Percentiles rank a stretch among this genome's conserved stretches.
These are phyloP conservation scores for Coriolopsis trogii DNA, from an alignment of 1,284 basidiomycete species.

Conservation along the genomic window DNA sequence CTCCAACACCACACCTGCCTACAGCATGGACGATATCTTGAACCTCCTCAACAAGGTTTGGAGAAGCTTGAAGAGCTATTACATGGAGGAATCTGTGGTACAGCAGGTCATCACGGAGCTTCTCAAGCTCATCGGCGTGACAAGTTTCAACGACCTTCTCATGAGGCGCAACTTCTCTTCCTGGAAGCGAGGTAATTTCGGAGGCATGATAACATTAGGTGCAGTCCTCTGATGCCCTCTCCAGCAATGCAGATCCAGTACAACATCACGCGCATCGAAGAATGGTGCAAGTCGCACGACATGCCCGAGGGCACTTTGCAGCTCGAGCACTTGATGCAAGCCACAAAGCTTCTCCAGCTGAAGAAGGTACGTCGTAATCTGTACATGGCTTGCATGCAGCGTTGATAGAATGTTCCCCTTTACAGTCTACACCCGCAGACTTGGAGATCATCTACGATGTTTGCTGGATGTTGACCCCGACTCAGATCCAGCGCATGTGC, in stretches of 20 bases:
- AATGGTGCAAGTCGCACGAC: conserved; percentile 97
- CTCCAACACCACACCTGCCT: conserved; percentile 85
- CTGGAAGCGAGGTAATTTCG: conserved; percentile 91
- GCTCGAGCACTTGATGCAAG: conserved; percentile 99
- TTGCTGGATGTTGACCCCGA: conserved; percentile 99
- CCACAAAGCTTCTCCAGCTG: conserved; percentile 96
- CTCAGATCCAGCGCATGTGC: conserved; percentile 99
- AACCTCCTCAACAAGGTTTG: conserved; percentile 98
- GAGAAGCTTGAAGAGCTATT: conserved; percentile 98
- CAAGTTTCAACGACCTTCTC: conserved; percentile 97
- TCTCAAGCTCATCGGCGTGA: conserved; percentile 95
- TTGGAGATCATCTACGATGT: conserved; percentile 99
- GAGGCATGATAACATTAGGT: not conserved
- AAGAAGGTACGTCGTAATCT: conserved; percentile 77
- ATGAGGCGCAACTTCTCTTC: conserved; percentile 99
- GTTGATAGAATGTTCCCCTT: conserved; percentile 14
- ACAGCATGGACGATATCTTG: conserved; percentile 98
- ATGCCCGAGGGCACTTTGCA: conserved; percentile 99
- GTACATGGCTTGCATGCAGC: not conserved
- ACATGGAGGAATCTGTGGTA: conserved; percentile 97
- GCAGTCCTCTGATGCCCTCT: not conserved
- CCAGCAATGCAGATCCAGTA: conserved; percentile 99
- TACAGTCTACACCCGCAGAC: conserved; percentile 85
- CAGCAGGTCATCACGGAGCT: conserved; percentile 97
- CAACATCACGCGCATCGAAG: conserved; percentile 97